Evolutionary conservation across 768 basidiomycete species (phyloP), one percentile per base, ranked within the genome.

Genomic region (Mycena filopes): DNA sequence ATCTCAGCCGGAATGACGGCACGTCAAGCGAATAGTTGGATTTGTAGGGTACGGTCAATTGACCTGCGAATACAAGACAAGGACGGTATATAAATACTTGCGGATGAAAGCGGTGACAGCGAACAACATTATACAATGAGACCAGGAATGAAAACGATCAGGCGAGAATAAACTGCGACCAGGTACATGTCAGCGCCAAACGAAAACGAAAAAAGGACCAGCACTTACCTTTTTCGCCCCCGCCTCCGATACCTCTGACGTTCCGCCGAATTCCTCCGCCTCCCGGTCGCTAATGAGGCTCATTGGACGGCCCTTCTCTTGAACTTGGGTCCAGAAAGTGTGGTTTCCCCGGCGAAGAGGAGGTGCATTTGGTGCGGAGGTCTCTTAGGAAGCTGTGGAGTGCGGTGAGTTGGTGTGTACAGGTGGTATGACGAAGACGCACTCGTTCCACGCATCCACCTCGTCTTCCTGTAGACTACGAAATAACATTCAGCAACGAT

Each of bases 391-490:
- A 93, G 18, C 93, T 94, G 49, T 49, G 59, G n/a, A n/a, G 21
- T 36, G 33, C 60, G 15, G 55, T 7, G 33, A 48, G 55, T 23
- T 31, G 48, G 25, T 55, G 67, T 41, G 6, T 23, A 16, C 51
- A n/a, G 48, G 40, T n/a, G n/a, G n/a, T n/a, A n/a, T n/a, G n/a
- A n/a, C n/a, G n/a, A n/a, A n/a, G n/a, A 80, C 86, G 69, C 68
- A 91, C 90, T 72, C 77, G 76, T 95, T 95, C 93, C 93, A 95
- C 33, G 85, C 86, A 47, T 91, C 90, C 40, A 94, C 86, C 75
- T 95, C 92, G 75, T 94, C 92, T 78, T 94, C 91, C 87, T 93
- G 23, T 42, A 26, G 21, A 53, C 31, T 28, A 31, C 45, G 21
- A 16, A 48, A 65, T 33, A 25, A 11, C 51, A 15, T 41, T n/a